phyloP scores from a whole-genome alignment of 2,329 filamentous ascomycete species.

The Aureobasidium leucospermi region DNA sequence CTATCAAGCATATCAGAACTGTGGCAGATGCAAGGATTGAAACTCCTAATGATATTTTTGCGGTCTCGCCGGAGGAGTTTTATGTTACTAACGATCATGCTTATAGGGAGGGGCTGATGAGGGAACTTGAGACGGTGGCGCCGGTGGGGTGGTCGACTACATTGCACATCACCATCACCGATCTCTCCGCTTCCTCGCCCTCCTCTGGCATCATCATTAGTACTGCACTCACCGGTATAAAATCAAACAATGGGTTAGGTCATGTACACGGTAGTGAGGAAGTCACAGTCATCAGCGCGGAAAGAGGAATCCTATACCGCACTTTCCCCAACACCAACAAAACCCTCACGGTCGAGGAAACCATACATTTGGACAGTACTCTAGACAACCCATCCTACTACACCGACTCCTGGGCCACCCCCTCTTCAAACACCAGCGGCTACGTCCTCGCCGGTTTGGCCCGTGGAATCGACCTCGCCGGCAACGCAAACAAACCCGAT shows the following conservation, averaged over 20 bases:
- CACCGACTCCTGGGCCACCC: conserved; percentile 43
- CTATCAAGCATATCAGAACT: conserved; percentile 43
- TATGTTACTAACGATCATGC: conserved; percentile 56
- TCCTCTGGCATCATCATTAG: conserved; percentile 34
- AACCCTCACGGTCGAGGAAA: conserved; percentile 36
- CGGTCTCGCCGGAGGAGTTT: conserved; percentile 40
- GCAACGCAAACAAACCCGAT: conserved; percentile 31
- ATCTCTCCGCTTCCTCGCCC: not conserved
- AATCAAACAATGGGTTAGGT: conserved; percentile 52
- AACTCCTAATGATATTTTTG: conserved; percentile 54
- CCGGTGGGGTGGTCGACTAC: conserved; percentile 34
- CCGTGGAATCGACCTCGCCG: conserved; percentile 32
- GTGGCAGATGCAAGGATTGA: conserved; percentile 46
- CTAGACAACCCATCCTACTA: conserved; percentile 56
- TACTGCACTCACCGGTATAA: conserved; percentile 39
- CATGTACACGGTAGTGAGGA: conserved; percentile 29
- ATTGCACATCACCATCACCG: conserved; percentile 15
- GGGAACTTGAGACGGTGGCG: conserved; percentile 42
- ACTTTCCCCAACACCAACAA: conserved; percentile 15
- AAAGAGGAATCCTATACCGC: conserved; percentile 43
- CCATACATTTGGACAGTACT: conserved; percentile 37
- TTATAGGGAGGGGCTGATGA: conserved; percentile 42
- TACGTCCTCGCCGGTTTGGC: conserved; percentile 46
- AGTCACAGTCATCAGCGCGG: conserved; percentile 32
- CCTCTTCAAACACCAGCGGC: conserved; percentile 44